Percentiles rank a stretch among this genome's conserved stretches.
Evolutionary conservation across 2,329 filamentous ascomycete species (phyloP).

Genomic region (Penicillium sp.): DNA sequence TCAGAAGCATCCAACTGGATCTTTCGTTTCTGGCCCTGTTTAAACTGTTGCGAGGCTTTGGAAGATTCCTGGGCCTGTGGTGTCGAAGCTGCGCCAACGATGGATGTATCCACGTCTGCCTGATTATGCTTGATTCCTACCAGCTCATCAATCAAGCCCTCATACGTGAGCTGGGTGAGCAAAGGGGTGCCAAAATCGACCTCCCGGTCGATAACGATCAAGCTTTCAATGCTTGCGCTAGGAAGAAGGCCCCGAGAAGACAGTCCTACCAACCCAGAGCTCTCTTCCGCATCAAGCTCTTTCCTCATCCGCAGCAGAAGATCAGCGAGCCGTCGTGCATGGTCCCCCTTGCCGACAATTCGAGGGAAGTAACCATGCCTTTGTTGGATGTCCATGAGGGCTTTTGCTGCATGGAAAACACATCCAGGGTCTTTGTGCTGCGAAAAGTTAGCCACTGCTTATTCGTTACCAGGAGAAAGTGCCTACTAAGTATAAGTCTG

Average conservation of each 20-base stretch:
- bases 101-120: constrained; percentile 86
- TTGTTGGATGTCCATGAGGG: constrained; percentile 92
- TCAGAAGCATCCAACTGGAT: constrained; percentile 88
- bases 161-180: constrained; percentile 94
- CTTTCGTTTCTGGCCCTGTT: constrained; percentile 78
- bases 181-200: constrained; percentile 91
- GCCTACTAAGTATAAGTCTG: constrained; percentile 78
- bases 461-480: background rate
- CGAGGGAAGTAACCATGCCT: constrained; percentile 91
- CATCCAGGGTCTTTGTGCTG: constrained; percentile 85
- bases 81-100: constrained; percentile 72
- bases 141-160: constrained; percentile 91
- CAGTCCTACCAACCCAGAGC: constrained; percentile 60
- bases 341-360: constrained; percentile 94
- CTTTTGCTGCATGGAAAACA: constrained; percentile 86
- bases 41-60: constrained; percentile 54
- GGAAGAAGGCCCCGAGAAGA: constrained; percentile 73
- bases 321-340: constrained; percentile 86
- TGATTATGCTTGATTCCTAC: constrained; percentile 93
- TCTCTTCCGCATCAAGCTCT: constrained; percentile 82
- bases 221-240: constrained; percentile 83
- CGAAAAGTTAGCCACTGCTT: background rate
- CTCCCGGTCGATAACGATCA: constrained; percentile 94
- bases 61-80: constrained; percentile 61
- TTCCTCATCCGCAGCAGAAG: constrained; percentile 88